Evolutionary conservation across 225 moss, liverwort and hornwort species (phyloP).

Genomic region (Polytrichum commune): DNA sequence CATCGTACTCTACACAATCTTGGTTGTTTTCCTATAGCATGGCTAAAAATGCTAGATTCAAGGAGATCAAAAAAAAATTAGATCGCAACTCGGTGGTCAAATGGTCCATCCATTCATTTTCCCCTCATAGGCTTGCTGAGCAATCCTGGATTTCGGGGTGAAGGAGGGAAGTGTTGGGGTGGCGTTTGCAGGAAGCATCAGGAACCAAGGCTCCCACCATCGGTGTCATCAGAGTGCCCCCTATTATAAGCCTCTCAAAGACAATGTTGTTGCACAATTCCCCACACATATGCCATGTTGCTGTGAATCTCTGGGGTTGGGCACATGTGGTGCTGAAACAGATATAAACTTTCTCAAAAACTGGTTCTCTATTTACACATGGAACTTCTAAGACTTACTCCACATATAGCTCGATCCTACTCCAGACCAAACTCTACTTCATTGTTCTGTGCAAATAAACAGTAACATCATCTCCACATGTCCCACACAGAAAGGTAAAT

Average conservation of each 20-base stretch:
- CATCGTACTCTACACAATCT: too few species aligned
- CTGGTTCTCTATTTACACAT: too few species aligned
- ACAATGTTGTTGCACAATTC: background rate
- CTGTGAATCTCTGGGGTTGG: too few species aligned
- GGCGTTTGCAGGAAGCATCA: background rate
- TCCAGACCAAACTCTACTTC: too few species aligned
- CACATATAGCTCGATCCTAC: too few species aligned
- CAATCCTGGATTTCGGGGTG: accelerated
- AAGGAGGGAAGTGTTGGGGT: background rate
- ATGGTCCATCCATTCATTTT: background rate
- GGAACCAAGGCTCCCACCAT: constrained; percentile 4
- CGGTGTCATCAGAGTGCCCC: background rate
- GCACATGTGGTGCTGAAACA: too few species aligned
- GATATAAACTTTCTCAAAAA: too few species aligned
- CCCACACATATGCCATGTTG: background rate
- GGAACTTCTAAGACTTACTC: too few species aligned
- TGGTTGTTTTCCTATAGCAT: background rate
- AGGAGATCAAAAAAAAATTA: background rate
- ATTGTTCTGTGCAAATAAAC: too few species aligned
- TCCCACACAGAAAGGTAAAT: too few species aligned
- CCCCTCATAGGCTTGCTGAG: background rate
- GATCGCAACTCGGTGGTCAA: background rate
- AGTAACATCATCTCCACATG: too few species aligned
- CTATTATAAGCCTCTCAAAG: background rate
- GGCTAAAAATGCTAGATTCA: accelerated